These are phyloP conservation scores for Yamadazyma pseudoaaseri DNA, from an alignment of 1,139 yeast genomes.

Conservation along the genomic window DNA sequence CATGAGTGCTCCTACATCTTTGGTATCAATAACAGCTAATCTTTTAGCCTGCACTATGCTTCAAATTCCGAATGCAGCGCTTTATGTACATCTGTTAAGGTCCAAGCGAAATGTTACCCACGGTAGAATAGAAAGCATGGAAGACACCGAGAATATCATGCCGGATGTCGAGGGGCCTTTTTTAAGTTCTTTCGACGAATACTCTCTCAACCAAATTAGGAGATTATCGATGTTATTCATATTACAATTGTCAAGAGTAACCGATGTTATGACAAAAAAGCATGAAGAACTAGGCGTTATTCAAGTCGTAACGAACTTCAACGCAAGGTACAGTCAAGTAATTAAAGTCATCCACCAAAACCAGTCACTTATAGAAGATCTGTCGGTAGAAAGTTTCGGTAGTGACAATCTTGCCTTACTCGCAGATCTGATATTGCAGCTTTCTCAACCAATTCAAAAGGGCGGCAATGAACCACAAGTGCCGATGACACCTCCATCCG, in stretches of 20 bases:
- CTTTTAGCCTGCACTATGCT: conserved; percentile 70
- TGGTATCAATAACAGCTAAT: conserved; percentile 69
- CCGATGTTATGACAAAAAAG: conserved; percentile 57
- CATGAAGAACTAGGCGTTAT: conserved; percentile 46
- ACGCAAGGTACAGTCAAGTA: conserved; percentile 22
- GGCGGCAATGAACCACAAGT: conserved; percentile 10
- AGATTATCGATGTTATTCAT: conserved; percentile 47
- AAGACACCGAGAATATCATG: conserved; percentile 33
- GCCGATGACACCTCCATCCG: conserved; percentile 44
- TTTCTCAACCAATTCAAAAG: conserved; percentile 17
- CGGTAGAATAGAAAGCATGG: conserved; percentile 12
- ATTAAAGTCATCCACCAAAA: conserved; percentile 27
- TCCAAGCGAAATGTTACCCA: conserved; percentile 7
- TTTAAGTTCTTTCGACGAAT: conserved; percentile 47
- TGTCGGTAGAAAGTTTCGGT: conserved; percentile 14
- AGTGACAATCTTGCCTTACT: conserved; percentile 19
- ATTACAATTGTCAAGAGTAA: conserved; percentile 44
- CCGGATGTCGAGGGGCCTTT: conserved; percentile 51
- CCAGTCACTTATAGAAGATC: conserved; percentile 18
- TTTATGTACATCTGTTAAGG: conserved; percentile 25
- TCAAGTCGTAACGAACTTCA: conserved; percentile 37
- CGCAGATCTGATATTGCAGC: conserved; percentile 28
- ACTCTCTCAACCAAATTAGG: conserved; percentile 42
- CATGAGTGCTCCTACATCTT: conserved; percentile 58
- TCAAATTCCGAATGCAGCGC: conserved; percentile 41